Evolutionary conservation across 2,329 filamentous ascomycete genomes (phyloP), one percentile per base, ranked within the genome.

Genomic region (Phyllosticta citriasiana): DNA sequence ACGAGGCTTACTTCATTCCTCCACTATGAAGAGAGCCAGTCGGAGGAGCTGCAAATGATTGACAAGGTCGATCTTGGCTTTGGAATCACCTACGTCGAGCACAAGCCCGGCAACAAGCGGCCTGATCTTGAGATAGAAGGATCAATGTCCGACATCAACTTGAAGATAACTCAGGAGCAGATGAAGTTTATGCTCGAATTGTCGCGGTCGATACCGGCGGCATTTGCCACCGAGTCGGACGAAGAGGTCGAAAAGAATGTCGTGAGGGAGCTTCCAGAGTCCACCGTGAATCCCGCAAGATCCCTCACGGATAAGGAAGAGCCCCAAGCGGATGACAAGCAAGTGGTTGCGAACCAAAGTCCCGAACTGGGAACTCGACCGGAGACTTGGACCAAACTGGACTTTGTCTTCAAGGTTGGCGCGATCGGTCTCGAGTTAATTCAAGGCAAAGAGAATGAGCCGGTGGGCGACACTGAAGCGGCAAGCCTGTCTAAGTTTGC

Each of bases 51-150:
- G 7, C 91, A 99, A 71, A 88, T 99, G 78, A 96, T 99, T 67
- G 92, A 99, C 69, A 91, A 97, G 67, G 91, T 99, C 12, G 94
- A 99, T 71, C 79, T 99, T 25, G 89, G 89, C 55, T 97, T 99
- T 76, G 89, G 89, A 63, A 87, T 99, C 65, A 95, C 88, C 2
- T 93, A 97, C 73, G 84, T 92, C 0, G 93, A 97, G 70, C 94
- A 99, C 71, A 86, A 84, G 66, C 74, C 83, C 33, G 88, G 88
- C 14, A 79, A 83, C 59, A 87, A 94, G 69, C 84, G 93, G 50
- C 94, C 94, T 0, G 93, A 99, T 69, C 87, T 91, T 57, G 93
- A 97, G 74, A 86, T 99, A 22, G 87, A 94, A 71, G 92, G 93
- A 3, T 87, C 84, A 55, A 91, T 99, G 86, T 97, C 92, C 5